Conservation (phyloP, 1,139 yeast genomes). For the Suhomyces wounanorum region DNA sequence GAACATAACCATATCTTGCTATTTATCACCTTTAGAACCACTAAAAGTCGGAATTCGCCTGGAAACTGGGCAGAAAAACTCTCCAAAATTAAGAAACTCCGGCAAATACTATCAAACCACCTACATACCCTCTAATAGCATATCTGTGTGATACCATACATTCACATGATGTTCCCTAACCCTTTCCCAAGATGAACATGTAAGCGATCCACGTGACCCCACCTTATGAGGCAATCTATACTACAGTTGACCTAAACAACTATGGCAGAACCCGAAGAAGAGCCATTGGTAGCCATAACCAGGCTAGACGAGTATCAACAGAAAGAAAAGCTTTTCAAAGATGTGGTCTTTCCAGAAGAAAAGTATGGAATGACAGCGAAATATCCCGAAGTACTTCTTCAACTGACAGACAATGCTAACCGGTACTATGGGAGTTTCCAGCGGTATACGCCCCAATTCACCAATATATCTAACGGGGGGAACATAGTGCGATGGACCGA, state of each 20-base stretch:
- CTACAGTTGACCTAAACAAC: background rate
- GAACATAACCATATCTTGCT: too few species aligned
- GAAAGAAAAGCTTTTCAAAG: slow-evolving; percentile 1
- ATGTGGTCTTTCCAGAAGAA: slow-evolving; percentile 6
- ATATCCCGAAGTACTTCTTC: slow-evolving; percentile 43
- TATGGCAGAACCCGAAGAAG: slow-evolving; percentile 3
- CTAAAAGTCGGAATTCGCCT: too few species aligned
- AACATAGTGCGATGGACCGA: slow-evolving; percentile 38
- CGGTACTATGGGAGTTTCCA: slow-evolving; percentile 38
- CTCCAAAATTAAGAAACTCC: too few species aligned
- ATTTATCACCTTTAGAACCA: too few species aligned
- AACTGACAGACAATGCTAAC: slow-evolving; percentile 33
- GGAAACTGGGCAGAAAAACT: too few species aligned
- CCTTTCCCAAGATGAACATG: background rate
- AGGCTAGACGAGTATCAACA: slow-evolving; percentile 3
- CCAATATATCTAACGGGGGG: slow-evolving; percentile 19
- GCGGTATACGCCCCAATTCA: slow-evolving; percentile 39
- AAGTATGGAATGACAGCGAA: slow-evolving; percentile 6
- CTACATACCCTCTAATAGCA: too few species aligned
- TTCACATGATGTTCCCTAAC: too few species aligned
- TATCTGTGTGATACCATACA: too few species aligned
- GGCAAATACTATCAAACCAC: too few species aligned
- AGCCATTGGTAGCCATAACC: slow-evolving; percentile 2
- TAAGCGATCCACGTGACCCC: slow-evolving; percentile 3
- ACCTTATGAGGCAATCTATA: background rate